Evolutionary conservation across 176 grass and related monocot genomes (phyloP).

Genomic region (Calamus simplicifolius): DNA sequence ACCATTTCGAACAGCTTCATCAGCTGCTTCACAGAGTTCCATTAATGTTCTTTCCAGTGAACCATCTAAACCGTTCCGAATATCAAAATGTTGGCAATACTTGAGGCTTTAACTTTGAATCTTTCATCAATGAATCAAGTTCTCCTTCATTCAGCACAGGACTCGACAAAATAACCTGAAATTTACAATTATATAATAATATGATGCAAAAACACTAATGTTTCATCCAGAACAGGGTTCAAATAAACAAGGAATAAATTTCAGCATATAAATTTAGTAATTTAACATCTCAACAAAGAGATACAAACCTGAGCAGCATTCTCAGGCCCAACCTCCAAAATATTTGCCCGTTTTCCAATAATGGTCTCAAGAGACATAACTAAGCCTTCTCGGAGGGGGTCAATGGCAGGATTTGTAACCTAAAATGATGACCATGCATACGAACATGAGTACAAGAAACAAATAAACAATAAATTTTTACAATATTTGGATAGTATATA

Average conservation of each 20-base stretch:
- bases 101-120: slow-evolving; percentile 69
- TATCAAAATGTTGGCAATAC: slow-evolving; percentile 73
- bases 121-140: slow-evolving; percentile 75
- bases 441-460: background rate
- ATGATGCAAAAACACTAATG: background rate
- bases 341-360: slow-evolving; percentile 90
- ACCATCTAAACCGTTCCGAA: slow-evolving; percentile 89
- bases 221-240: background rate
- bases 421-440: slow-evolving; percentile 21
- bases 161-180: slow-evolving; percentile 89
- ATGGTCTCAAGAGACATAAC: slow-evolving; percentile 99
- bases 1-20: slow-evolving; percentile 89
- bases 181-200: slow-evolving; percentile 11
- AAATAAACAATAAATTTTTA: background rate
- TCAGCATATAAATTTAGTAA: no score
- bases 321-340: slow-evolving; percentile 87
- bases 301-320: slow-evolving; percentile 85
- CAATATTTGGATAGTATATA: no score
- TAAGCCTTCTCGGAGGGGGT: slow-evolving; percentile 97
- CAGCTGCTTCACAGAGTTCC: slow-evolving; percentile 81
- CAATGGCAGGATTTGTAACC: slow-evolving; percentile 99
- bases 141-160: slow-evolving; percentile 97
- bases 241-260: no score
- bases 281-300: background rate
- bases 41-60: slow-evolving; percentile 68